Conservation (phyloP, 169 alveolate genomes). For the Toxoplasma gondii region DNA sequence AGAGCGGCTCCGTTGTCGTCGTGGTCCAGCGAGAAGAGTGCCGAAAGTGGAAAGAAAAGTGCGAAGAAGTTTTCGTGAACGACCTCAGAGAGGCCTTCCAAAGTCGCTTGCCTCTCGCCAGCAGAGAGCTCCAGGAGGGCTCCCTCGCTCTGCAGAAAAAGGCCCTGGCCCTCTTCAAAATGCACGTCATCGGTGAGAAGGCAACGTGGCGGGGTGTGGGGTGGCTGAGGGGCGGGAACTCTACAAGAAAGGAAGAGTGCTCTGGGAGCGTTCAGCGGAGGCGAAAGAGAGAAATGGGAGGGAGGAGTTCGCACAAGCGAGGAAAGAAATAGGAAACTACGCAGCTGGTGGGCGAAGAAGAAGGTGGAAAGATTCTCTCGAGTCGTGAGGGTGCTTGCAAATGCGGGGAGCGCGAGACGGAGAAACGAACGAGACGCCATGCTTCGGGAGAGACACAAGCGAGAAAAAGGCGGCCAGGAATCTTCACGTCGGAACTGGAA, state of each 20-base stretch:
- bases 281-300: not conserved
- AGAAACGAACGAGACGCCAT: too few species aligned
- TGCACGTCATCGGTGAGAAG: constrained; percentile 59
- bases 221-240: not conserved
- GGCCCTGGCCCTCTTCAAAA: constrained; percentile 50
- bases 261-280: not conserved
- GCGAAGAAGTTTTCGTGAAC: constrained; percentile 59
- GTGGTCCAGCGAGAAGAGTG: constrained; percentile 63
- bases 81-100: constrained; percentile 64
- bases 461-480: too few species aligned
- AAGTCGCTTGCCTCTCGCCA: constrained; percentile 42
- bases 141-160: constrained; percentile 55
- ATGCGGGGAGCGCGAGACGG: too few species aligned
- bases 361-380: too few species aligned
- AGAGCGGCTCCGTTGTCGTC: constrained; percentile 50
- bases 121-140: constrained; percentile 61
- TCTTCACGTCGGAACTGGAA: too few species aligned
- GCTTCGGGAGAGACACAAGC: too few species aligned
- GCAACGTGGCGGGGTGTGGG: not conserved
- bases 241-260: not conserved
- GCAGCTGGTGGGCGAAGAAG: too few species aligned
- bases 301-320: too few species aligned
- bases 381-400: too few species aligned
- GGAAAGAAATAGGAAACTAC: too few species aligned
- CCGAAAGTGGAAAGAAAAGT: constrained; percentile 54